These are phyloP conservation scores for Ceratobasidium theobromae DNA, from an alignment of 1,284 basidiomycete genomes.

Conservation along the genomic window DNA sequence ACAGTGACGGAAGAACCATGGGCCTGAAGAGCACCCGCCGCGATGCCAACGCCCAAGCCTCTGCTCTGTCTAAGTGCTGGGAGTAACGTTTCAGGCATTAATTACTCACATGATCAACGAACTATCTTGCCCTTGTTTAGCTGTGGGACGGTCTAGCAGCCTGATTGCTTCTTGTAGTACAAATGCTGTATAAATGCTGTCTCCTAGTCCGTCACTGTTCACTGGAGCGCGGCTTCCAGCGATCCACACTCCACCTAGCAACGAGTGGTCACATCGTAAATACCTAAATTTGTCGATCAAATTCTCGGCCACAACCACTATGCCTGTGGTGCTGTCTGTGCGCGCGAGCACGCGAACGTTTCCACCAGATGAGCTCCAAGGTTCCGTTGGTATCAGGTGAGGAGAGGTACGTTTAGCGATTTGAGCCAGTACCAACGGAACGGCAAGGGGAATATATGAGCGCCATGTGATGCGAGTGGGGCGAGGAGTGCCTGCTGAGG, in stretches of 20 bases:
- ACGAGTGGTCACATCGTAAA: constrained; percentile 82
- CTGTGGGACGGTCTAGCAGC: constrained; percentile 55
- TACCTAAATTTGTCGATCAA: constrained; percentile 66
- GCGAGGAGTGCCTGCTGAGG: constrained; percentile 33
- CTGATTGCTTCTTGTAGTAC: constrained; percentile 80
- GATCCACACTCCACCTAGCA: constrained; percentile 88
- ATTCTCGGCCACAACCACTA: constrained; percentile 76
- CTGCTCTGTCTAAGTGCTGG: constrained; percentile 46
- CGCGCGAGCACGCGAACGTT: constrained; percentile 70
- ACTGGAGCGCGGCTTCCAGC: constrained; percentile 51
- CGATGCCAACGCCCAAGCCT: constrained; percentile 82
- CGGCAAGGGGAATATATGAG: constrained; percentile 44
- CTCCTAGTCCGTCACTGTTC: constrained; percentile 58
- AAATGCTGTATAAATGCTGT: constrained; percentile 83
- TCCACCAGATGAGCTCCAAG: constrained; percentile 55
- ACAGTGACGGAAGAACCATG: constrained; percentile 70
- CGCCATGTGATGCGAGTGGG: constrained; percentile 35
- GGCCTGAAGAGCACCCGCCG: constrained; percentile 67
- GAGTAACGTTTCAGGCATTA: constrained; percentile 28
- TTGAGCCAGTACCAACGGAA: constrained; percentile 47
- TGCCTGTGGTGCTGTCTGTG: constrained; percentile 70
- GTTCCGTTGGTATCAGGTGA: constrained; percentile 53
- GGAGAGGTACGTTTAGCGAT: constrained; percentile 56
- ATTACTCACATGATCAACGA: constrained; percentile 69
- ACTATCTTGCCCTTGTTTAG: constrained; percentile 42